These are phyloP conservation scores for Trametes gibbosa DNA, from an alignment of 768 basidiomycete species.

Conservation along the genomic window DNA sequence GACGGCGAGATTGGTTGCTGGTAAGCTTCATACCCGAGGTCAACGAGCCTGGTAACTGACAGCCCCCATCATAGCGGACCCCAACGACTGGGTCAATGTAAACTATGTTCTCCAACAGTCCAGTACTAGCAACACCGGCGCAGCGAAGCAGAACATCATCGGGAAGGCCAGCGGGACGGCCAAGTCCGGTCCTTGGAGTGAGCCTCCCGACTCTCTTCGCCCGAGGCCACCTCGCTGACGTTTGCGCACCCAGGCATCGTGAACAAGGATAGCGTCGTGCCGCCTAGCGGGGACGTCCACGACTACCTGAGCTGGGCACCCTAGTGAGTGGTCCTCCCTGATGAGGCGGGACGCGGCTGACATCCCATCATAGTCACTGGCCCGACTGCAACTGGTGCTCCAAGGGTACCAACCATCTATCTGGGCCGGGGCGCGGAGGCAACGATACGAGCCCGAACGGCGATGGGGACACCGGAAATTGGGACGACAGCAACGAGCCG, in stretches of 20 bases:
- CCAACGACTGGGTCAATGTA: slow-evolving; percentile 49
- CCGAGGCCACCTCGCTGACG: too few relatives aligned
- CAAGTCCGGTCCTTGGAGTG: slow-evolving; percentile 41
- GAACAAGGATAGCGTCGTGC: slow-evolving; percentile 29
- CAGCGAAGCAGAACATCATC: slow-evolving; percentile 37
- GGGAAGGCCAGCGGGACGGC: slow-evolving; percentile 36
- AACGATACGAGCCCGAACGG: slow-evolving; percentile 9
- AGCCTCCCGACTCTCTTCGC: too few relatives aligned
- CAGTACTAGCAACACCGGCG: slow-evolving; percentile 26
- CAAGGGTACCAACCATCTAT: slow-evolving; percentile 26
- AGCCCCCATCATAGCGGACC: slow-evolving; percentile 35
- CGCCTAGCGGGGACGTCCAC: slow-evolving; percentile 39
- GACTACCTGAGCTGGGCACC: slow-evolving; percentile 61
- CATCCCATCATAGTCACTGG: slow-evolving; percentile 42
- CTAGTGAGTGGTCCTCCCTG: slow-evolving; percentile 40
- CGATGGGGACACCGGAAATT: neutral
- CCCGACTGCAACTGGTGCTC: slow-evolving; percentile 53
- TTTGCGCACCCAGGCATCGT: slow-evolving; percentile 34
- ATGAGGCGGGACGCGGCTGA: neutral
- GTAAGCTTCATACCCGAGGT: neutral
- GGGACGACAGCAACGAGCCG: slow-evolving; percentile 6
- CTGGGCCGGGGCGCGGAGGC: slow-evolving; percentile 11
- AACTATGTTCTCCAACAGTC: slow-evolving; percentile 38
- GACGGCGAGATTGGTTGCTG: slow-evolving; percentile 11
- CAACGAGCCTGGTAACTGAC: neutral